phyloP scores from a whole-genome alignment of 1,139 yeast species.

The Yamadazyma jaroonii region DNA sequence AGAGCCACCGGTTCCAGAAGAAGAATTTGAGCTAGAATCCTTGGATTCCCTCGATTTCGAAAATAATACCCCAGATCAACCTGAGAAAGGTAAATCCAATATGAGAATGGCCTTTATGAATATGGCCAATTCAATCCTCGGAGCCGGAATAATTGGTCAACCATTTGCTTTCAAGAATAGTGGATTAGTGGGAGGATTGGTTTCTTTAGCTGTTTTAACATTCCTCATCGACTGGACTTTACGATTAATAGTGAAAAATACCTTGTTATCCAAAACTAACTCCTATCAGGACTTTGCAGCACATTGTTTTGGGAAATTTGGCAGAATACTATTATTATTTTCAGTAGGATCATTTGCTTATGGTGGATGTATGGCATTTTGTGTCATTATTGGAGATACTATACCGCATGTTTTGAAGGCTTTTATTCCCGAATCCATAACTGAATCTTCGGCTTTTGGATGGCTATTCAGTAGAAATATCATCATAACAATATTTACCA shows the following conservation, averaged over 20 bases:
- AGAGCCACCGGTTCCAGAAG: constrained; percentile 1
- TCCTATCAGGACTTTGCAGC: constrained; percentile 87
- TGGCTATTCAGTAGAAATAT: constrained; percentile 64
- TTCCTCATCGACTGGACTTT: constrained; percentile 83
- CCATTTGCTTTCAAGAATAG: constrained; percentile 83
- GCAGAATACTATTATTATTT: constrained; percentile 63
- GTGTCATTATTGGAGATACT: constrained; percentile 93
- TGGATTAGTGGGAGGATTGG: constrained; percentile 73
- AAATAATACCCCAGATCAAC: constrained; percentile 9
- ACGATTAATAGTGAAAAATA: constrained; percentile 75
- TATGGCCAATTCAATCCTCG: constrained; percentile 91
- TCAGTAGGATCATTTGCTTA: constrained; percentile 89
- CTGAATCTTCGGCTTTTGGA: constrained; percentile 31
- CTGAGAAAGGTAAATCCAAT: constrained; percentile 35
- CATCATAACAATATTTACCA: constrained; percentile 66
- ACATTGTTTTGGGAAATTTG: constrained; percentile 72
- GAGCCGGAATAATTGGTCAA: constrained; percentile 94
- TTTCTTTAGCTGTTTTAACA: constrained; percentile 60
- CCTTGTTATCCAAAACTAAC: constrained; percentile 70
- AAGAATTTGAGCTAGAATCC: constrained; percentile 6
- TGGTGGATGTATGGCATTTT: constrained; percentile 93
- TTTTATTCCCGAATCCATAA: constrained; percentile 53
- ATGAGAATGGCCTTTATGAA: constrained; percentile 93
- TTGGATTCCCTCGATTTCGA: constrained; percentile 9
- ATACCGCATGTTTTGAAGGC: constrained; percentile 85